These are phyloP conservation scores for Saccharomycopsis sp. DNA, from an alignment of 805 yeast genomes.

Conservation along the genomic window DNA sequence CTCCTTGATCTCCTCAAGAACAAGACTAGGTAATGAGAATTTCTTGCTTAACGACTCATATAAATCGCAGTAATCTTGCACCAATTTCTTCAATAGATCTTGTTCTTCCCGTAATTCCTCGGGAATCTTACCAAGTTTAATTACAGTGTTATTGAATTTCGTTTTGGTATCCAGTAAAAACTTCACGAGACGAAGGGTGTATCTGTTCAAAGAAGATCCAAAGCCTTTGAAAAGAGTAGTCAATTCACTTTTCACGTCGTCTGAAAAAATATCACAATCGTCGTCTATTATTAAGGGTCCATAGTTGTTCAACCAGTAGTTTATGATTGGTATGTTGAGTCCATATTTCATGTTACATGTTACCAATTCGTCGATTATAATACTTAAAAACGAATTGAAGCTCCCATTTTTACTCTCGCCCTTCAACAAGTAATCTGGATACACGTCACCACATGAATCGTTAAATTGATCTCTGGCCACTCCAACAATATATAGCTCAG, in stretches of 20 bases:
- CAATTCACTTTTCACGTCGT: not conserved
- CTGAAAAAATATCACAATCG: not conserved
- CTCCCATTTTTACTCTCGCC: constrained; percentile 58
- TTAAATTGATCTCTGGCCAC: constrained; percentile 38
- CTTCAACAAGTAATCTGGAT: constrained; percentile 42
- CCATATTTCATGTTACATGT: constrained; percentile 25
- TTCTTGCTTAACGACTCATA: constrained; percentile 35
- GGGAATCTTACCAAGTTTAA: constrained; percentile 15
- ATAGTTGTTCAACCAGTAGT: constrained; percentile 43
- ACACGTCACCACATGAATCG: constrained; percentile 38
- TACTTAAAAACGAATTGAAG: constrained; percentile 34
- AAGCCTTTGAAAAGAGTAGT: constrained; percentile 1
- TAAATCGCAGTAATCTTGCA: constrained; percentile 39
- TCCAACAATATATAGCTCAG: not conserved
- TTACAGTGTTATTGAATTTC: not conserved
- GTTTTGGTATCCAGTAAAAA: not conserved
- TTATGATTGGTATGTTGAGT: constrained; percentile 33
- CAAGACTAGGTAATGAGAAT: not conserved
- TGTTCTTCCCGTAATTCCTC: constrained; percentile 35
- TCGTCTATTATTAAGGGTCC: not conserved
- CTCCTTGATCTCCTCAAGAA: not conserved
- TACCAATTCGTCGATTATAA: constrained; percentile 17
- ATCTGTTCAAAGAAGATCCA: constrained; percentile 1
- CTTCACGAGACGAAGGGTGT: constrained; percentile 1
- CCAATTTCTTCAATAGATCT: constrained; percentile 30